Percentiles rank a stretch among this genome's conserved stretches.
phyloP scores from a whole-genome alignment of 2,329 filamentous ascomycete species.

The Fusarium sp. region DNA sequence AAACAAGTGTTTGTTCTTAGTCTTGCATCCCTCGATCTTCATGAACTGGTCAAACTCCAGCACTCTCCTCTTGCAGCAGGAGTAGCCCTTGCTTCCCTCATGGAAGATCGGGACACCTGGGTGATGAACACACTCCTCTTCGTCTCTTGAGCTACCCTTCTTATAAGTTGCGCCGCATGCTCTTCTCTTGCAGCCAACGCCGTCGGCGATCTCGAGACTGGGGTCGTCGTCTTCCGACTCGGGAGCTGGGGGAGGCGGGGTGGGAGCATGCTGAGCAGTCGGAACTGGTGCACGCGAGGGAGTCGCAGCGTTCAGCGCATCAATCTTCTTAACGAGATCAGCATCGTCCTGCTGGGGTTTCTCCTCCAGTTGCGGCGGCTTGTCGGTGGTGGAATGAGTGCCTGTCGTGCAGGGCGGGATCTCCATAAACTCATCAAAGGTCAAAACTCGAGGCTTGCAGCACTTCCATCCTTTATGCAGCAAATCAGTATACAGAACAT shows the following conservation, averaged over 20 bases:
- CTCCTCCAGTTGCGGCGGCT: conserved; percentile 70
- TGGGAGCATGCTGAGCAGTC: conserved; percentile 59
- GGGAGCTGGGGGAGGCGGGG: conserved; percentile 70
- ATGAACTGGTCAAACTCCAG: conserved; percentile 98
- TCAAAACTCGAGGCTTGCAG: conserved; percentile 95
- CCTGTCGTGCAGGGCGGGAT: conserved; percentile 94
- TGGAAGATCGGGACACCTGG: conserved; percentile 94
- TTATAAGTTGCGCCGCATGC: conserved; percentile 77
- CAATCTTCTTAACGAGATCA: conserved; percentile 58
- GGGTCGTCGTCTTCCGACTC: conserved; percentile 92
- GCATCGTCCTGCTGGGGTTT: conserved; percentile 59
- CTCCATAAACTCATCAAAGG: conserved; percentile 96
- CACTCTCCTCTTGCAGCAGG: conserved; percentile 94
- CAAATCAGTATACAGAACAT: conserved; percentile 1
- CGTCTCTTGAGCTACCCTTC: conserved; percentile 68
- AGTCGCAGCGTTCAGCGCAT: conserved; percentile 63
- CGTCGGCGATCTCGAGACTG: conserved; percentile 75
- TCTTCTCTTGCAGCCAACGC: conserved; percentile 80
- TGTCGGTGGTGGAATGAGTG: conserved; percentile 89
- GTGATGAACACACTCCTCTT: conserved; percentile 87
- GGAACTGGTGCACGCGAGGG: conserved; percentile 55
- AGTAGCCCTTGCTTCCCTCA: conserved; percentile 97
- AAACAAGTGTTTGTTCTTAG: conserved; percentile 85
- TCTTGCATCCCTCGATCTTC: conserved; percentile 91
- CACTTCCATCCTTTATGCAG: conserved; percentile 89